A percentile compares a stretch with the other conserved stretches of the same genome.
Conservation (phyloP, 2,329 filamentous ascomycete genomes). For the Pseudohalonectria lignicola region DNA sequence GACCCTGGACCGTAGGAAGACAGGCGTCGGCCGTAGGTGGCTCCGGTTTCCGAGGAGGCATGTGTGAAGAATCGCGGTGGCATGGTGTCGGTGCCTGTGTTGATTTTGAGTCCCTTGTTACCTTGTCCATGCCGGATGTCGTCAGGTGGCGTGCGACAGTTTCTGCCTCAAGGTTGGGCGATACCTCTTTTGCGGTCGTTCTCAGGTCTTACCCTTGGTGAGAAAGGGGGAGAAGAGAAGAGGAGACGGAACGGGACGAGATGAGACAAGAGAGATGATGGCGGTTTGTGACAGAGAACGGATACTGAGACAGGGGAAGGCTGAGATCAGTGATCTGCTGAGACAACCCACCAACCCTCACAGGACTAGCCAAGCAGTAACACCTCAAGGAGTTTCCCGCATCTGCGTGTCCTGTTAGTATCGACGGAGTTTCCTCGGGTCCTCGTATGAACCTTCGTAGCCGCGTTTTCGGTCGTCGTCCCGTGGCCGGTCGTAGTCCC, state of each 20-base stretch:
- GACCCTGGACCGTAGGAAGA: too few species aligned
- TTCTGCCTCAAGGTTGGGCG: too few species aligned
- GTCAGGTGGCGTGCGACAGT: too few species aligned
- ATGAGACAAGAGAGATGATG: neutral
- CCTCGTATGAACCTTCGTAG: conserved; percentile 74
- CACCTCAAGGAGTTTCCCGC: too few species aligned
- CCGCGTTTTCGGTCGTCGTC: conserved; percentile 52
- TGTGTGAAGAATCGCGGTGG: too few species aligned
- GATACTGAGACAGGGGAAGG: neutral
- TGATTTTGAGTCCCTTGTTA: too few species aligned
- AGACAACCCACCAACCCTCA: conserved; percentile 29
- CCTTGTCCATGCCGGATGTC: conserved; percentile 5
- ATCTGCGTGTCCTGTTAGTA: conserved; percentile 46
- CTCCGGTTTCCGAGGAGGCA: too few species aligned
- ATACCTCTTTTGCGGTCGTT: neutral
- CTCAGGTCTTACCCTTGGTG: conserved; percentile 8
- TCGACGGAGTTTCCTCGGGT: conserved; percentile 55
- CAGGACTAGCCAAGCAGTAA: too few species aligned
- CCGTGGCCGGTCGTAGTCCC: conserved; percentile 38
- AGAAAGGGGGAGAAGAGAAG: conserved; percentile 5
- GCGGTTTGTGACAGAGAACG: neutral
- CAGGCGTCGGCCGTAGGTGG: too few species aligned
- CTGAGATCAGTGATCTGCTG: conserved; percentile 10
- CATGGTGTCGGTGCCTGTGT: neutral
- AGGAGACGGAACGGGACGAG: too few species aligned